Conservation (phyloP, 2,329 filamentous ascomycete species). For the Diplodia mutila region DNA sequence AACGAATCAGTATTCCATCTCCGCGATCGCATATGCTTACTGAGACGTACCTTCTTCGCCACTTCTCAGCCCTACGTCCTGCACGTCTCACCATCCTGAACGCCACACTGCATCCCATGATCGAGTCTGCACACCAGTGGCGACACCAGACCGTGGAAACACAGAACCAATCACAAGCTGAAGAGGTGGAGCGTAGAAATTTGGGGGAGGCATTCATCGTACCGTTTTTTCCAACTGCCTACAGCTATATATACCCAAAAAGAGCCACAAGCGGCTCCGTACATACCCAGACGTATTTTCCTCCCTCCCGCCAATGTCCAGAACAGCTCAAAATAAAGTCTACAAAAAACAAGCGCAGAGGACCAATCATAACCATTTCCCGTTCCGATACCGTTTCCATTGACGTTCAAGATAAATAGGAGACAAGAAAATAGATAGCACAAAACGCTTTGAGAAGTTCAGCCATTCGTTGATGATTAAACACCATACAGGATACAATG, state of each 20-base stretch:
- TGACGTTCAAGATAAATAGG: constrained; percentile 14
- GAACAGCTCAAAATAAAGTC: constrained; percentile 1
- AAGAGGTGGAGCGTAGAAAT: not conserved
- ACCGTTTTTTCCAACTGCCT: constrained; percentile 11
- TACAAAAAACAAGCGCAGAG: not conserved
- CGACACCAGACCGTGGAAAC: not conserved
- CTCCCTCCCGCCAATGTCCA: constrained; percentile 15
- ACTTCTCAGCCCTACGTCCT: not conserved
- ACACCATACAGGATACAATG: constrained; percentile 19
- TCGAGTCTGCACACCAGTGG: not conserved
- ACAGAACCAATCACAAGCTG: not conserved
- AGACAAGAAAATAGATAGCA: constrained; percentile 16
- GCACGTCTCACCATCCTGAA: not conserved
- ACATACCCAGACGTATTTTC: constrained; percentile 11
- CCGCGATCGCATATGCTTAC: not conserved
- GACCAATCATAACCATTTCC: constrained; percentile 16
- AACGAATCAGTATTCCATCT: constrained; percentile 8
- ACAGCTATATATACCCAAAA: constrained; percentile 15
- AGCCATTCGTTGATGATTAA: constrained; percentile 21
- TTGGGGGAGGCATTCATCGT: constrained; percentile 11
- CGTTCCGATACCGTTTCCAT: constrained; percentile 11
- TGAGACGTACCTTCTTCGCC: constrained; percentile 15
- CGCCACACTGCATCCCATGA: not conserved
- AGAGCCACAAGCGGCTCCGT: not conserved
- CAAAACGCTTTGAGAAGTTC: constrained; percentile 8